Conservation (phyloP, 805 yeast genomes). For the Kluyveromyces aestuarii region DNA sequence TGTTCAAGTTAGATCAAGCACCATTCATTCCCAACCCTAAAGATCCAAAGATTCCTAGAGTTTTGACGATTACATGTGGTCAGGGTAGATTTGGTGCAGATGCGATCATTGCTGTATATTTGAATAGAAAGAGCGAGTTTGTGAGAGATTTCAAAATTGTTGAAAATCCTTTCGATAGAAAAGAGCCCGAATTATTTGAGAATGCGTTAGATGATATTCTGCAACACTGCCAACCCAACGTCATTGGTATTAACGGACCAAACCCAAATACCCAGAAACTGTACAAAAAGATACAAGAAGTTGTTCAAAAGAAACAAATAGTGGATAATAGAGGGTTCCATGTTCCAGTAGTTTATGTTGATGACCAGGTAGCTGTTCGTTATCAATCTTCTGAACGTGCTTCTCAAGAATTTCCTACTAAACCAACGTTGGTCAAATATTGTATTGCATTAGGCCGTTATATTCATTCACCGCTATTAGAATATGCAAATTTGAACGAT, state of each 20-base stretch:
- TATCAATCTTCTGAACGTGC: constrained; percentile 77
- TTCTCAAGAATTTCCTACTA: constrained; percentile 69
- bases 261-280: constrained; percentile 62
- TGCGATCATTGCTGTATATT: constrained; percentile 73
- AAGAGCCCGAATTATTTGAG: constrained; percentile 53
- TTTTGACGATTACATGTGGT: constrained; percentile 76
- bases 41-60: constrained; percentile 80
- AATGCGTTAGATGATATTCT: constrained; percentile 53
- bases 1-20: constrained; percentile 78
- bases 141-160: constrained; percentile 72
- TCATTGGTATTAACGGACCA: constrained; percentile 82
- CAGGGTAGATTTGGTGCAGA: constrained; percentile 73
- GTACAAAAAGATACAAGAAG: constrained; percentile 43
- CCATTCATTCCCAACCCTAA: constrained; percentile 79
- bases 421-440: constrained; percentile 70
- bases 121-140: constrained; percentile 75
- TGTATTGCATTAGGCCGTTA: constrained; percentile 87
- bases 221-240: constrained; percentile 70
- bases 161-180: constrained; percentile 46
- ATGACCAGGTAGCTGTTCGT: constrained; percentile 87
- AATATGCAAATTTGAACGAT: constrained; percentile 65
- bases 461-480: constrained; percentile 86
- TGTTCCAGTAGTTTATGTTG: constrained; percentile 69
- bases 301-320: constrained; percentile 48
- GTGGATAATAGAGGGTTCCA: constrained; percentile 48